These are phyloP conservation scores for Thraustochytrium sp. DNA, from an alignment of 352 stramenopile species.

Conservation along the genomic window DNA sequence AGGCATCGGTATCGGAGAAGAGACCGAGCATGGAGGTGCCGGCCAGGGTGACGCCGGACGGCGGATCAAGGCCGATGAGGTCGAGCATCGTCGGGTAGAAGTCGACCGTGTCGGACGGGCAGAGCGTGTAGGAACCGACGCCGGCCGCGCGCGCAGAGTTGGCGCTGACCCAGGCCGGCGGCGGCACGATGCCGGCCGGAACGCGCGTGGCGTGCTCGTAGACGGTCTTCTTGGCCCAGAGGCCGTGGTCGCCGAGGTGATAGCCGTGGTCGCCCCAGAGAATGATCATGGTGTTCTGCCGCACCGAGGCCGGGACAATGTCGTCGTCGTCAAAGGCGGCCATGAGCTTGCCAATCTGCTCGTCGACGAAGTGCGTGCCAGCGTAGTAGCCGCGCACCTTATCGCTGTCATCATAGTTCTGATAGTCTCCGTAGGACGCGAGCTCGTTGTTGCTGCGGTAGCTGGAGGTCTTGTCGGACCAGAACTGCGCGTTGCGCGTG, in stretches of 20 bases:
- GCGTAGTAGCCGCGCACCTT: conserved; percentile 10
- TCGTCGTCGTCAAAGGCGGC: not conserved
- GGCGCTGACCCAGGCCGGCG: not conserved
- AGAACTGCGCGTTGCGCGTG: not conserved
- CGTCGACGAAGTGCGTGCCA: not conserved
- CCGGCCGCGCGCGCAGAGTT: not conserved
- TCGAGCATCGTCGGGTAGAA: conserved; percentile 21
- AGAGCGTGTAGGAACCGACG: not conserved
- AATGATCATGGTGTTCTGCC: conserved; percentile 29
- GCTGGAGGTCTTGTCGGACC: not conserved
- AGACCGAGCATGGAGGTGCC: not conserved
- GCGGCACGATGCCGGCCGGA: not conserved
- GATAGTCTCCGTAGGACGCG: not conserved
- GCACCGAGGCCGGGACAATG: not conserved
- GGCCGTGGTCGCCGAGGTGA: not conserved
- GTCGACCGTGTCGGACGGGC: not conserved
- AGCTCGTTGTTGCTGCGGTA: not conserved
- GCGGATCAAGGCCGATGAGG: not conserved
- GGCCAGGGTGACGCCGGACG: not conserved
- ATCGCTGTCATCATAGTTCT: not conserved
- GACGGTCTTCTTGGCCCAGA: conserved; percentile 37
- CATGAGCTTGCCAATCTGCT: conserved; percentile 12
- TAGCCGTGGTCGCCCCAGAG: conserved; percentile 36
- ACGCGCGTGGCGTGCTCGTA: conserved; percentile 27
- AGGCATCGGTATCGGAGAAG: not conserved